Conservation (phyloP, 225 moss, liverwort and hornwort genomes). For the Pleurozium schreberi region DNA sequence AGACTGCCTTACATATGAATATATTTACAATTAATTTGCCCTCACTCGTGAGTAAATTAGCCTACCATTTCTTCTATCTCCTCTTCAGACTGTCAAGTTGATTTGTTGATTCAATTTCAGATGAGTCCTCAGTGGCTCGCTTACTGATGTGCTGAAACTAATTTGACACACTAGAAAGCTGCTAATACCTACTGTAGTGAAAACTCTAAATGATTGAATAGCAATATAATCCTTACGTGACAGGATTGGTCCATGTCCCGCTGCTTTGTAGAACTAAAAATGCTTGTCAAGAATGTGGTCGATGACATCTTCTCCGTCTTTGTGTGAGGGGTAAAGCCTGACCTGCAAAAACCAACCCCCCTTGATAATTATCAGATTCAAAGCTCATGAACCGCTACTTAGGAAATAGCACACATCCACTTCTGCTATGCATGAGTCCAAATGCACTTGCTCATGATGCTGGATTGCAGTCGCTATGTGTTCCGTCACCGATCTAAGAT, state of each 20-base stretch:
- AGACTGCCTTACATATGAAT: no score
- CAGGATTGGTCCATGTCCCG: background rate
- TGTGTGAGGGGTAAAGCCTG: background rate
- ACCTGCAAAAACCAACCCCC: conserved; percentile 2
- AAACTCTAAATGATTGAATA: background rate
- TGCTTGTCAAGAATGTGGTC: conserved; percentile 6
- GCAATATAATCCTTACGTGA: background rate
- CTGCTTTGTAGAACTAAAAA: background rate
- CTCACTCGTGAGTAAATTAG: no score
- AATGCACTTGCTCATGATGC: background rate
- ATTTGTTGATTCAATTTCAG: background rate
- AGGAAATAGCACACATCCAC: background rate
- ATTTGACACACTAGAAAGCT: background rate
- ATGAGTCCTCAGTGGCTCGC: background rate
- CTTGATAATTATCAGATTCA: background rate
- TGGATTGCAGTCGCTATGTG: background rate
- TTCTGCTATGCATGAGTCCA: background rate
- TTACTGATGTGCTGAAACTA: no score
- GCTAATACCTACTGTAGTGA: background rate
- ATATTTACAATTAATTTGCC: background rate
- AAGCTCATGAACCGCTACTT: background rate
- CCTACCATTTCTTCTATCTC: no score
- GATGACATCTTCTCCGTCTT: background rate
- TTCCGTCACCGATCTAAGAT: background rate
- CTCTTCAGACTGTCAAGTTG: background rate